Evolutionary conservation across 306 rosid species (phyloP), one percentile per base, ranked within the genome.

Genomic region (Fragaria vesca): DNA sequence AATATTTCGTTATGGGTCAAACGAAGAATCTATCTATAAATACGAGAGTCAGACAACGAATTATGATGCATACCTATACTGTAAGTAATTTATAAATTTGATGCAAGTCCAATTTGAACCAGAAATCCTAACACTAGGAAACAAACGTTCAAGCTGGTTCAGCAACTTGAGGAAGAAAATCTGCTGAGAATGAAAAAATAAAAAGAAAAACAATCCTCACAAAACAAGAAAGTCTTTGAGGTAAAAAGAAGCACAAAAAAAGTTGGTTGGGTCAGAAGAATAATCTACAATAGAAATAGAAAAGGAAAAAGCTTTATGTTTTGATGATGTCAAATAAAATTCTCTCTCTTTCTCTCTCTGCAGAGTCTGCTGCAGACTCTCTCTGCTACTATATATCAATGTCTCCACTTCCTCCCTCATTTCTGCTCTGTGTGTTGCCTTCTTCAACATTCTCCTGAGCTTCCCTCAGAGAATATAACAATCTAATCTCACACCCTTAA

Each of bases 341-440:
- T 40, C 69, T 34, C 20, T 54, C 65, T 32, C 21, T 12, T 12
- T 16, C 9, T 58, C 18, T 45, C 7, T 58, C 20, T 43, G 57
- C 57, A 60, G 57, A 24, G 57, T 74, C 78, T 74, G 70, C 69
- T 0, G 30, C 30, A 57, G 66, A 52, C 12, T 55, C 61, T 4
- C 40, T 61, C 36, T 26, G 18, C 67, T 55, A 62, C 78, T 75
- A 75, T 75, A 75, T 75, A 75, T 62, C 47, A 10, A 46, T 75
- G 71, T 75, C 78, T 60, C 78, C 58, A 66, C 20, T 74, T 73
- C 24, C 70, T 74, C 70, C 70, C 45, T 74, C 78, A 60, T 42
- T 74, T 74, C 70, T 60, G 77, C 17, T 54, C 50, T 52, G 16
- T 73, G 67, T 24, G 47, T 15, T 43, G 47, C 42, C 15, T 66